phyloP scores from a whole-genome alignment of 2,329 filamentous ascomycete genomes.

The Drechslera avenae region DNA sequence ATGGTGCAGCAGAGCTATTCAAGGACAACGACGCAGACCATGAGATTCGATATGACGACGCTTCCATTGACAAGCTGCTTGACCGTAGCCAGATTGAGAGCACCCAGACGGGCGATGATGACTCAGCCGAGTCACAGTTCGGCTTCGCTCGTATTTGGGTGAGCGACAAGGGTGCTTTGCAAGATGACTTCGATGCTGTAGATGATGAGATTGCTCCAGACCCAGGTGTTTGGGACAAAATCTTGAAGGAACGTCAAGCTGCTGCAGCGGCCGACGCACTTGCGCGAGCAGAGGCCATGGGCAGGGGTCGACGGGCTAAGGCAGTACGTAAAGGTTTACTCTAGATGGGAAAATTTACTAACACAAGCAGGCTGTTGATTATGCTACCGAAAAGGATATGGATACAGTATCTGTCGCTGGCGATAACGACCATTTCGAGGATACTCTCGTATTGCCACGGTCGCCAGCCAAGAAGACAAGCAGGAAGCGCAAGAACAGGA shows the following conservation, averaged over 20 bases:
- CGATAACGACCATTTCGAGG: constrained; percentile 27
- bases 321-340: constrained; percentile 50
- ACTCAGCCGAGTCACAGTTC: constrained; percentile 77
- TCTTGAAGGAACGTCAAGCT: constrained; percentile 80
- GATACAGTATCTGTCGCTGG: constrained; percentile 17
- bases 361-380: constrained; percentile 51
- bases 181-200: constrained; percentile 64
- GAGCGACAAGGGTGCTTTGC: constrained; percentile 73
- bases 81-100: constrained; percentile 83
- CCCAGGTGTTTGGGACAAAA: constrained; percentile 84
- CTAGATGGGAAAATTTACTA: not conserved
- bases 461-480: constrained; percentile 40
- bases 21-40: constrained; percentile 70
- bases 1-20: constrained; percentile 87
- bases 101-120: constrained; percentile 66
- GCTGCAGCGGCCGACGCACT: constrained; percentile 72
- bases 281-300: constrained; percentile 75
- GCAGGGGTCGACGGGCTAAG: constrained; percentile 79
- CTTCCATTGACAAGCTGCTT: constrained; percentile 86
- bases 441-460: constrained; percentile 18
- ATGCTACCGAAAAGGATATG: constrained; percentile 46
- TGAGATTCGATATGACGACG: constrained; percentile 80
- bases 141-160: constrained; percentile 91
- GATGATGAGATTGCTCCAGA: constrained; percentile 63
- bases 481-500: constrained; percentile 36